phyloP scores from a whole-genome alignment of 2,329 filamentous ascomycete species.

The Alternaria gaisen region DNA sequence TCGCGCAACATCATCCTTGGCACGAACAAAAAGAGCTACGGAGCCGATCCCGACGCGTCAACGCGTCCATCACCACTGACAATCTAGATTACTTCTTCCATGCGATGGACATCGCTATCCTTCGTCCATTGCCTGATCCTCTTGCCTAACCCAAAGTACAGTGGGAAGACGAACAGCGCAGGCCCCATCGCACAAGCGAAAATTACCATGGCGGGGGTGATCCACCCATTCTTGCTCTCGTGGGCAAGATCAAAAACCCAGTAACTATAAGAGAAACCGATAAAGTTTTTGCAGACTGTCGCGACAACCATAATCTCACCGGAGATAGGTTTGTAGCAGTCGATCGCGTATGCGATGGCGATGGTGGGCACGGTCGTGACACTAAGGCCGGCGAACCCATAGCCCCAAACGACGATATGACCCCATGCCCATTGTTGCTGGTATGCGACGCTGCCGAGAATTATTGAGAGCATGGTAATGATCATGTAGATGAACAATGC shows the following conservation, averaged over 20 bases:
- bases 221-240: constrained; percentile 49
- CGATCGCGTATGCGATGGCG: constrained; percentile 56
- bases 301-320: constrained; percentile 58
- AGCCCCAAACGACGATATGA: constrained; percentile 60
- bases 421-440: constrained; percentile 60
- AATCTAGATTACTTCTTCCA: constrained; percentile 23
- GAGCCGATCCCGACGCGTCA: background rate
- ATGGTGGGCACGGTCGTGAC: constrained; percentile 57
- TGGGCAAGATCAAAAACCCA: constrained; percentile 54
- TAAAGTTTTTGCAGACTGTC: constrained; percentile 57
- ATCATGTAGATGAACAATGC: constrained; percentile 58
- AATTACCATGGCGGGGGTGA: constrained; percentile 56
- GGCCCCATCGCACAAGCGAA: constrained; percentile 54
- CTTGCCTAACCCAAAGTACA: constrained; percentile 56
- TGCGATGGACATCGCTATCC: constrained; percentile 29
- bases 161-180: constrained; percentile 51
- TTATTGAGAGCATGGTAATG: constrained; percentile 59
- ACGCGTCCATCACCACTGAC: background rate
- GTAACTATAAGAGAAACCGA: constrained; percentile 55
- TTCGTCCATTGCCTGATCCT: constrained; percentile 51
- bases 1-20: background rate
- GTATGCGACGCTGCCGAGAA: constrained; percentile 60
- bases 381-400: constrained; percentile 54
- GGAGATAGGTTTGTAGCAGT: constrained; percentile 58
- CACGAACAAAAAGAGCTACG: too few relatives aligned